Percentiles rank a stretch among this genome's conserved stretches.
phyloP scores from a whole-genome alignment of 164 flowering plant species.

The Magnolia changhungtana region DNA sequence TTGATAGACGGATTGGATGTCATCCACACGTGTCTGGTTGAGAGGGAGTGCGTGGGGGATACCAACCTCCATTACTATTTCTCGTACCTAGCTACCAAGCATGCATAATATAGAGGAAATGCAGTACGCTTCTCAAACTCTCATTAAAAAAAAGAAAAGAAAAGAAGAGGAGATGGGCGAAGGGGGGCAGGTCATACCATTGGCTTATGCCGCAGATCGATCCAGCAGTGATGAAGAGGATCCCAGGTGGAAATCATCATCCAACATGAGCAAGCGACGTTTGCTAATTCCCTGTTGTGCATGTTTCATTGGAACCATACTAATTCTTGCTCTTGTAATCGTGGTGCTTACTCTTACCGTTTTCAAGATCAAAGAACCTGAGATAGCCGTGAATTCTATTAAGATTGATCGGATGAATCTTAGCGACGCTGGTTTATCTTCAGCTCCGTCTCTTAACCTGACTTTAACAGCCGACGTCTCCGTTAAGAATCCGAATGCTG shows the following conservation, averaged over 20 bases:
- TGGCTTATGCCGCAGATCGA: conserved; percentile 15
- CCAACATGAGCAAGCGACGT: conserved; percentile 9
- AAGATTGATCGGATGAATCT: neutral
- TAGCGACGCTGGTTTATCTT: neutral
- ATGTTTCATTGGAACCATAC: conserved; percentile 26
- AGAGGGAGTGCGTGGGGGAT: too few species aligned
- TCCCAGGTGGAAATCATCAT: neutral
- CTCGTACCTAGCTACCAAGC: too few species aligned
- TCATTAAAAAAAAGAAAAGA: too few species aligned
- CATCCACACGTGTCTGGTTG: too few species aligned
- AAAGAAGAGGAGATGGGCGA: neutral
- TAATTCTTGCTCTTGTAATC: conserved; percentile 19
- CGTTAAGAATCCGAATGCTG: conserved; percentile 44
- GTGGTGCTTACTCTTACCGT: conserved; percentile 41
- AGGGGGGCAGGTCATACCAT: conserved; percentile 29
- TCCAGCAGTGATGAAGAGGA: conserved; percentile 12
- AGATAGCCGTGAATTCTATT: conserved; percentile 22
- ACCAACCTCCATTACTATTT: too few species aligned
- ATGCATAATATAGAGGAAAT: too few species aligned
- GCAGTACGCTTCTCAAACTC: too few species aligned
- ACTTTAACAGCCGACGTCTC: conserved; percentile 26
- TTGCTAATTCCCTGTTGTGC: conserved; percentile 33
- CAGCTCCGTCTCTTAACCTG: conserved; percentile 9
- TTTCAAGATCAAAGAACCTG: conserved; percentile 39
- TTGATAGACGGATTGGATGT: too few species aligned